Conservation (phyloP, 768 basidiomycete genomes). For the Xanthoconium purpureum region DNA sequence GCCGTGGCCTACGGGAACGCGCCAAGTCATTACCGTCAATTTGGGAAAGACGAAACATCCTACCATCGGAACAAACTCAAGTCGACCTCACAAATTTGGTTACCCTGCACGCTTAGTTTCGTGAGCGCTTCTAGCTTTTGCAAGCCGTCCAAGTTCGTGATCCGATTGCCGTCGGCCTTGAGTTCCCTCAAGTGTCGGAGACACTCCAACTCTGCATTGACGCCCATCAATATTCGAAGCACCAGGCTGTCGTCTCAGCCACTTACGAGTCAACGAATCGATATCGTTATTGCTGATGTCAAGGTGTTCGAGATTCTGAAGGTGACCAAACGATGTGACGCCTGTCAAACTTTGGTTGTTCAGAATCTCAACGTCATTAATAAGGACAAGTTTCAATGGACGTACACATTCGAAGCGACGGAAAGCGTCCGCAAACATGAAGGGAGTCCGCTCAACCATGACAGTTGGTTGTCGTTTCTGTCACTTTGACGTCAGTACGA, state of each 20-base stretch:
- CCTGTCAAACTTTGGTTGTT: slow-evolving; percentile 64
- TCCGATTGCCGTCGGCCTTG: slow-evolving; percentile 82
- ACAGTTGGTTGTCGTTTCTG: slow-evolving; percentile 71
- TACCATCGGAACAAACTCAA: slow-evolving; percentile 66
- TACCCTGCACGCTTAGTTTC: slow-evolving; percentile 79
- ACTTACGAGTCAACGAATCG: slow-evolving; percentile 83
- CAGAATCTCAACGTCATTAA: slow-evolving; percentile 13
- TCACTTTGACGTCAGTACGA: slow-evolving; percentile 17
- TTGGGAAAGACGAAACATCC: slow-evolving; percentile 11
- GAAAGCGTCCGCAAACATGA: slow-evolving; percentile 70
- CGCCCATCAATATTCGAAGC: slow-evolving; percentile 7
- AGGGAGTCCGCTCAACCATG: slow-evolving; percentile 81
- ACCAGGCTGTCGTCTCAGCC: background rate
- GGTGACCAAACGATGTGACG: slow-evolving; percentile 84
- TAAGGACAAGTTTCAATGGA: slow-evolving; percentile 4
- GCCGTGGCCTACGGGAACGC: slow-evolving; percentile 40
- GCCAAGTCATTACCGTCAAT: slow-evolving; percentile 8
- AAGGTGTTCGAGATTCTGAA: slow-evolving; percentile 81
- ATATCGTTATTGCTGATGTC: slow-evolving; percentile 90
- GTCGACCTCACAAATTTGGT: slow-evolving; percentile 62
- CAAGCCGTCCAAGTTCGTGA: slow-evolving; percentile 71
- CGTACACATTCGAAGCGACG: slow-evolving; percentile 69
- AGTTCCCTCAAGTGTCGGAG: slow-evolving; percentile 86
- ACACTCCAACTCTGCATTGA: slow-evolving; percentile 68
- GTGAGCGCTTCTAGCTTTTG: slow-evolving; percentile 76